Evolutionary conservation across 306 rosid species (phyloP), one percentile per base, ranked within the genome.

Genomic region (Fragaria vesca): DNA sequence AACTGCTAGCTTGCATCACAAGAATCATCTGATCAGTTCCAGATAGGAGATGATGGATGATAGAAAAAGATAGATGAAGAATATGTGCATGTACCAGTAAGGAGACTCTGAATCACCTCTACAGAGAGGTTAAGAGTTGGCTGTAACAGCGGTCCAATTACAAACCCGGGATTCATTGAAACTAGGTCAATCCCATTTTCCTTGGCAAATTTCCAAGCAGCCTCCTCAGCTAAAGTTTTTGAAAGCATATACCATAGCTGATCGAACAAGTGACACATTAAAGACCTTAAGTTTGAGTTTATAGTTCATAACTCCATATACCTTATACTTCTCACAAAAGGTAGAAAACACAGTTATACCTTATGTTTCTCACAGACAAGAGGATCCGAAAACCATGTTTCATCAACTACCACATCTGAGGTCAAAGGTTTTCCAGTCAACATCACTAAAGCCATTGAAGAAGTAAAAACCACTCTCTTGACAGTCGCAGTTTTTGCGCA

Each of bases 341-440:
- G 11, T 6, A 6, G 2, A 42, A n/a, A 6, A 47, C 43, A 48
- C 2, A 24, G 1, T 45, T 9, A 0, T 32, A 83, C 87, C 79
- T 83, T 48, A 12, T 26, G 2, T 6, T 58, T 69, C 62, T 76
- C 63, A 16, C 84, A 79, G 28, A 57, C 5, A 67, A 6, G 28
- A 8, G 69, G 76, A 76, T 83, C 81, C 2, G 87, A 83, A 51
- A 65, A 76, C 81, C 87, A 76, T 1, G 76, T 76, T 77, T 83
- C 87, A 51, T 80, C 87, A 57, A 80, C 8, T 8, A 57, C 48
- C 0, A 48, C 76, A 66, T 83, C 84, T 7, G 78, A 13, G n/a
- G 79, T 24, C 12, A 55, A 48, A 28, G 87, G 69, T 21, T 17
- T 70, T 26, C 81, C 74, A 5, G 12, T 76, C 24, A 2, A 3